Evolutionary conservation across 441 rosid genomes (phyloP), one percentile per base, ranked within the genome.

Genomic region (Rhodomyrtus psidioides): DNA sequence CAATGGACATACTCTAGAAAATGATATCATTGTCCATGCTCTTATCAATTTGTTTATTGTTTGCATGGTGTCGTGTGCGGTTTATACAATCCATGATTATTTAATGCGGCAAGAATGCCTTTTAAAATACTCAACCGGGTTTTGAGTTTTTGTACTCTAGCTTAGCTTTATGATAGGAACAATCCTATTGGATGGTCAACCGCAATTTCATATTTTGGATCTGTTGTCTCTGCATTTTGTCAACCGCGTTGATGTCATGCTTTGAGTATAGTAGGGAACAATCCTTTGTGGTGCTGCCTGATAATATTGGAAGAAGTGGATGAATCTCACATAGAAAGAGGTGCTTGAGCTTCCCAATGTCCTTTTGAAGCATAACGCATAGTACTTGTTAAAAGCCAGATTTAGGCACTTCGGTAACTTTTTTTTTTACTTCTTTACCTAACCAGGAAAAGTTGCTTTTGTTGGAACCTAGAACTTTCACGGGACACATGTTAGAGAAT

Each of bases 111-210:
- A 79, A 83, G 79, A 82, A 60, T 60, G 85, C 30, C 51, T 85
- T 86, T 70, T 58, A 84, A 82, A 82, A 82, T 46, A 74, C 53
- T 42, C 79, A n/a, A 60, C 56, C 54, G 62, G 81, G 82, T 86
- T 83, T 85, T 55, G 74, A 34, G 54, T 84, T 54, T 82, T 54
- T 79, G 84, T 83, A 85, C 84, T 85, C 85, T 88, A 58, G 86
- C 85, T 82, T 81, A 58, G 86, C 87, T 88, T 81, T 84, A 86
- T 88, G 53, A 83, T 84, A 83, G 59, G 76, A 58, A 59, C 60
- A 84, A 55, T 70, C 62, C 84, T 39, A 75, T 88, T 84, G 88
- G 85, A 89, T 81, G 81, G 86, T 91, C 92, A 89, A 87, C 87
- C 55, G 28, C 85, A 65, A 74, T 82, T 60, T 62, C 86, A 17